Percentiles rank a stretch among this genome's conserved stretches.
phyloP scores from a whole-genome alignment of 2,329 filamentous ascomycete genomes.

The Septoria petroselini region DNA sequence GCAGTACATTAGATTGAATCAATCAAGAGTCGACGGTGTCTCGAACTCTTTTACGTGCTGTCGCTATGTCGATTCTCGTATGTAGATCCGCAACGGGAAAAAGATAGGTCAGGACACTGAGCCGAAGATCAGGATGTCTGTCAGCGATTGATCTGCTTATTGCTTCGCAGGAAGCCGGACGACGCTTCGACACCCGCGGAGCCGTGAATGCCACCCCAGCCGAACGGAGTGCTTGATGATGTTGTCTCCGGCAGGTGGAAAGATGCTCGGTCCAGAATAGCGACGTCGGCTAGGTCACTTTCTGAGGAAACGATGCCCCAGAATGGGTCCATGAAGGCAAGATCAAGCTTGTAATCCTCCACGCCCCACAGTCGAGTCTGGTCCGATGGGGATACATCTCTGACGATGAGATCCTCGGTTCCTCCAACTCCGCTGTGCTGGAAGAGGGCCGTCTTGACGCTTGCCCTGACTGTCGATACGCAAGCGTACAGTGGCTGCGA shows the following conservation, averaged over 20 bases:
- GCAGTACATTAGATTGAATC: too few species aligned
- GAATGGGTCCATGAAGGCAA: neutral
- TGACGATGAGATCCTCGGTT: slow-evolving; percentile 16
- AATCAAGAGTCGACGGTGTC: too few species aligned
- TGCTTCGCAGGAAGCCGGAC: too few species aligned
- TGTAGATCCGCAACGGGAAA: too few species aligned
- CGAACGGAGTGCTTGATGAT: too few species aligned
- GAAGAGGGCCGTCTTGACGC: slow-evolving; percentile 14
- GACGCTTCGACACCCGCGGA: too few species aligned
- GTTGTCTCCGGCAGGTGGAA: slow-evolving; percentile 16
- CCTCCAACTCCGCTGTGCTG: slow-evolving; percentile 22
- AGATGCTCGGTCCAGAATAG: neutral
- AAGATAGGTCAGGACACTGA: too few species aligned
- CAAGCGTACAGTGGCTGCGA: slow-evolving; percentile 14
- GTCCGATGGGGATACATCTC: slow-evolving; percentile 2
- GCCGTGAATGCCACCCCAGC: too few species aligned
- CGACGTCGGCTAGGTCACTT: neutral
- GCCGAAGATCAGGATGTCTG: too few species aligned
- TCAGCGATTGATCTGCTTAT: too few species aligned
- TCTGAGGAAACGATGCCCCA: slow-evolving; percentile 10
- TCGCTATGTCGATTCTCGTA: too few species aligned
- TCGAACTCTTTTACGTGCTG: too few species aligned
- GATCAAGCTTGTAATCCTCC: slow-evolving; percentile 3
- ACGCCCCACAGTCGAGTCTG: slow-evolving; percentile 11
- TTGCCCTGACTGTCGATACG: slow-evolving; percentile 7